These are phyloP conservation scores for Melaleuca quinquenervia DNA, from an alignment of 345 rosid species.

Conservation along the genomic window DNA sequence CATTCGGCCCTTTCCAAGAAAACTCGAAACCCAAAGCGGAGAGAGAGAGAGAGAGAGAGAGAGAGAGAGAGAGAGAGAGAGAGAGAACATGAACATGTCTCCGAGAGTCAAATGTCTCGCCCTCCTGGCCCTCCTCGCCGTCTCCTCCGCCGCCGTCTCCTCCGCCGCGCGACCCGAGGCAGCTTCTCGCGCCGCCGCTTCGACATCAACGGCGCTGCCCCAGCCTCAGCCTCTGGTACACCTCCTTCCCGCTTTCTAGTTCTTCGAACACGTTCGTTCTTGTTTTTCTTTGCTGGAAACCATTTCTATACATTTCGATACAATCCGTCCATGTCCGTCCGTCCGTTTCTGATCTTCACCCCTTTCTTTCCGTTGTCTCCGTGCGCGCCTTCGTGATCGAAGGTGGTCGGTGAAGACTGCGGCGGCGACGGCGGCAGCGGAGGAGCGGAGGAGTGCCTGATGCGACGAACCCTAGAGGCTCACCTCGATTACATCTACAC, in stretches of 20 bases:
- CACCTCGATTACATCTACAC: slow-evolving; percentile 7
- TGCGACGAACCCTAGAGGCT: slow-evolving; percentile 6
- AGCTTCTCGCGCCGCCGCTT: not conserved
- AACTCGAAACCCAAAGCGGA: not conserved
- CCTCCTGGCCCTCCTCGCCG: not conserved
- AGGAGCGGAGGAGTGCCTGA: slow-evolving; percentile 4
- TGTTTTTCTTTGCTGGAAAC: no score
- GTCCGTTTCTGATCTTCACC: not conserved
- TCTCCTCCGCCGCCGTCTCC: not conserved
- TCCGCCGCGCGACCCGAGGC: not conserved
- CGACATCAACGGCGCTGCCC: not conserved
- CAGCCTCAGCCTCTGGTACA: not conserved
- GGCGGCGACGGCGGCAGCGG: not conserved
- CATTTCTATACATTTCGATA: not conserved
- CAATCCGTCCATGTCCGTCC: not conserved
- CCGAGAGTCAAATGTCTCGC: not conserved
- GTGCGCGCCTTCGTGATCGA: not conserved
- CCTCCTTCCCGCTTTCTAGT: not conserved
- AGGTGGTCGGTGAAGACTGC: slow-evolving; percentile 3
- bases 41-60: not conserved
- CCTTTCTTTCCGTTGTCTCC: not conserved
- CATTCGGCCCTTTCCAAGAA: not conserved
- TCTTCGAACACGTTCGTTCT: not conserved
- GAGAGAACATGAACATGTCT: not conserved
- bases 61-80: not conserved